Conservation (phyloP, 2,329 filamentous ascomycete species). For the Botrytis porri region DNA sequence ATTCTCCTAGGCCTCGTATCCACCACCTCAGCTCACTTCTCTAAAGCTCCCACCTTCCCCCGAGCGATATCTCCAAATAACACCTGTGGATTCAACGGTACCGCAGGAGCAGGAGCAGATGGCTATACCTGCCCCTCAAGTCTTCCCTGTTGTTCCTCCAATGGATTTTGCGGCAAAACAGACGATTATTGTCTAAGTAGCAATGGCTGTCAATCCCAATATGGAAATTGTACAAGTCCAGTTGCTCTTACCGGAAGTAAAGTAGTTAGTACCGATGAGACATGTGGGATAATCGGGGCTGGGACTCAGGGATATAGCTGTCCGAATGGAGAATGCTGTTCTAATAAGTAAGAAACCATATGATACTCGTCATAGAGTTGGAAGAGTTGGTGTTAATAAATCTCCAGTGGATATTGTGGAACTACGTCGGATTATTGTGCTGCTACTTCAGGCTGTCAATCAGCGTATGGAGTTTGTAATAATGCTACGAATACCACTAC, state of each 20-base stretch:
- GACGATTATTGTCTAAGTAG: slow-evolving; percentile 17
- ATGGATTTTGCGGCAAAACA: slow-evolving; percentile 25
- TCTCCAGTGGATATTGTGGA: slow-evolving; percentile 11
- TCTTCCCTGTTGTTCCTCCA: slow-evolving; percentile 36
- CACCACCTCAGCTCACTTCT: background rate
- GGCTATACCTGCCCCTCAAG: slow-evolving; percentile 30
- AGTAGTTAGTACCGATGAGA: slow-evolving; percentile 21
- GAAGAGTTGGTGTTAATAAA: background rate
- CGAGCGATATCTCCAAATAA: slow-evolving; percentile 22
- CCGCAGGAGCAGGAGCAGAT: slow-evolving; percentile 12
- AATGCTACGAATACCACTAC: slow-evolving; percentile 52
- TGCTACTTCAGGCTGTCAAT: slow-evolving; percentile 24
- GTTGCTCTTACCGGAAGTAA: background rate
- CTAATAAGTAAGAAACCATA: slow-evolving; percentile 1
- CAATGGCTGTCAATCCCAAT: slow-evolving; percentile 28
- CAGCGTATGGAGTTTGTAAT: slow-evolving; percentile 46
- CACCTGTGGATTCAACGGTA: slow-evolving; percentile 23
- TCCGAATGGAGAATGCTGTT: slow-evolving; percentile 32
- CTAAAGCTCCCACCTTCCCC: background rate
- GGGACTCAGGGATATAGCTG: slow-evolving; percentile 25
- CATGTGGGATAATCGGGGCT: slow-evolving; percentile 22
- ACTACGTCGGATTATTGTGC: slow-evolving; percentile 21
- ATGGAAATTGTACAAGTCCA: slow-evolving; percentile 18
- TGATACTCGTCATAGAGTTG: background rate
- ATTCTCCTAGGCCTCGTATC: slow-evolving; percentile 8